Percentiles rank a stretch among this genome's conserved stretches.
Evolutionary conservation across 495 filamentous ascomycete genomes (phyloP).

Genomic region (Penicillium paxilli): DNA sequence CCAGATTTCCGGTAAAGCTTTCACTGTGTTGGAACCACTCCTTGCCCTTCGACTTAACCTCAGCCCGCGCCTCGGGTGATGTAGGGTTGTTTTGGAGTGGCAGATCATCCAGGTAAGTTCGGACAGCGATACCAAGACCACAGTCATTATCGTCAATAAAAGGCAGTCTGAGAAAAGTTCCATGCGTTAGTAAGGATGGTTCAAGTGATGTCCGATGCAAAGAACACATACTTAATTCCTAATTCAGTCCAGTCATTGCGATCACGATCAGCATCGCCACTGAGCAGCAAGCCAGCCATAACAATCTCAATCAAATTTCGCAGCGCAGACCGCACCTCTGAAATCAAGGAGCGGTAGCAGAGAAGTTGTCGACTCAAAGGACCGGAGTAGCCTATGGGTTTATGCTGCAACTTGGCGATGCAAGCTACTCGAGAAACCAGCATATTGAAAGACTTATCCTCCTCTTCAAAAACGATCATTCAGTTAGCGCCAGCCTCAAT

Average conservation of each 20-base stretch:
- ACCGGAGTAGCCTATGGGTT: constrained; percentile 87
- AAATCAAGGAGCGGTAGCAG: constrained; percentile 80
- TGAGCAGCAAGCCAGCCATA: constrained; percentile 74
- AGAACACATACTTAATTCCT: constrained; percentile 62
- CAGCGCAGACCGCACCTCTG: constrained; percentile 71
- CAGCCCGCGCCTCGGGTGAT: constrained; percentile 58
- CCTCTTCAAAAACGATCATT: constrained; percentile 38
- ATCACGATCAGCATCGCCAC: constrained; percentile 71
- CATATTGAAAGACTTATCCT: constrained; percentile 68
- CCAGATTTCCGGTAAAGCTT: constrained; percentile 73
- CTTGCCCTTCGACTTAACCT: constrained; percentile 64
- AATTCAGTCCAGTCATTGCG: constrained; percentile 70
- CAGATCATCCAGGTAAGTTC: constrained; percentile 88
- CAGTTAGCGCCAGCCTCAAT: background rate
- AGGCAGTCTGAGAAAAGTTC: constrained; percentile 63
- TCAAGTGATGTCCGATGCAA: background rate
- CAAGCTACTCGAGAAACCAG: constrained; percentile 84
- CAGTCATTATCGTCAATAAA: constrained; percentile 83
- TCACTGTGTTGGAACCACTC: constrained; percentile 74
- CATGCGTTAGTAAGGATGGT: constrained; percentile 31
- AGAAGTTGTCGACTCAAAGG: constrained; percentile 89
- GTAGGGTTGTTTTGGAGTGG: constrained; percentile 53
- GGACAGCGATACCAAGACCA: constrained; percentile 84
- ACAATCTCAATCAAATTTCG: constrained; percentile 83
- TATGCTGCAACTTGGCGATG: constrained; percentile 77